Evolutionary conservation across 2,329 filamentous ascomycete species (phyloP), one percentile per base, ranked within the genome.

Genomic region (Cladobotryum protrusum): DNA sequence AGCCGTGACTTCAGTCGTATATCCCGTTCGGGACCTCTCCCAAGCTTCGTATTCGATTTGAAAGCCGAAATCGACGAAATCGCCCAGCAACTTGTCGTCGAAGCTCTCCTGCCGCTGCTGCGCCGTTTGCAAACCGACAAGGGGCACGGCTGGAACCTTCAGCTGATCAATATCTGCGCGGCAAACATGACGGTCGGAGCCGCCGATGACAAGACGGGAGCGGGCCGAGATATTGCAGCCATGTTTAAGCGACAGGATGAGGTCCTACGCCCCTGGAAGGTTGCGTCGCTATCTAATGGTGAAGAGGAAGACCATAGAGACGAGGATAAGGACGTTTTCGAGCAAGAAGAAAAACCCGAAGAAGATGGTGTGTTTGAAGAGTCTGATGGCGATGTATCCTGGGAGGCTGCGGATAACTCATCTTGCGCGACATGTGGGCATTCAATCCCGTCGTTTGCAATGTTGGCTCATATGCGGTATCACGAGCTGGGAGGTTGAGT

Each of bases 101-200:
- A 93, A 53, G 69, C 76, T 2, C 65, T 95, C 15, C 57, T 90
- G 3, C 80, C 82, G 0, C 78, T 95, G 64, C 89, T 96, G 61
- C 81, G 82, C 13, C 83, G 81, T 54, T 72, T 96, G 12, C 85
- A 92, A 56, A 77, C 82, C 0, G 82, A 86, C 53, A 79, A 77
- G 54, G 71, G 75, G 7, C 78, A 77, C 52, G 72, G 75, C 8
- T 95, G 88, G 86, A 87, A 92, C 57, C 67, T 96, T 15, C 87
- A 86, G 56, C 71, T 97, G 46, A 74, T 97, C 52, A 97, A 96
- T 56, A 72, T 97, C 18, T 91, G 89, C 42, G 90, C 88, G 7
- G 86, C 87, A 13, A 95, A 96, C 63, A 92, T 97, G 84, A 77
- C 77, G 1, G 72, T 77, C 37, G 73, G 72, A 14, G 81, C 78